phyloP scores from a whole-genome alignment of 2,329 filamentous ascomycete genomes.

The Talaromyces sp. region DNA sequence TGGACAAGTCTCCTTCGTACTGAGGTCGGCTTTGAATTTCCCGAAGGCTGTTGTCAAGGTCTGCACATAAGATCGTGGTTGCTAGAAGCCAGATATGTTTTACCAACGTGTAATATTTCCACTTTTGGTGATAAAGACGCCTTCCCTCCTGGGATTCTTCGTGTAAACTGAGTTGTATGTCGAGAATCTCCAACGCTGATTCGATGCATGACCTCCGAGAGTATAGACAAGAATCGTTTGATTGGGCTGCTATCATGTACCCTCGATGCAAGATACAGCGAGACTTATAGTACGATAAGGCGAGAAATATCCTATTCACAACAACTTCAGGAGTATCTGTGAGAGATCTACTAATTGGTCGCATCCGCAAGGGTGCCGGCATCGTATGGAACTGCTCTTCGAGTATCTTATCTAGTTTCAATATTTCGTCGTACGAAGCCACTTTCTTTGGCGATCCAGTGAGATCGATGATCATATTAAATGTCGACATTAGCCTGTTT shows the following conservation, averaged over 20 bases:
- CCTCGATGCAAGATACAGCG: constrained; percentile 8
- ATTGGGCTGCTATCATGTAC: neutral
- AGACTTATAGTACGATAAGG: constrained; percentile 4
- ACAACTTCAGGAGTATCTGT: constrained; percentile 4
- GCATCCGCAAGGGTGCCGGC: neutral
- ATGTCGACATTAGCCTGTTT: constrained; percentile 6
- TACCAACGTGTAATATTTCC: constrained; percentile 4
- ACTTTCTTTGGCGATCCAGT: constrained; percentile 2
- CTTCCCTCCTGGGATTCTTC: constrained; percentile 7
- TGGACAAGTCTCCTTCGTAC: neutral
- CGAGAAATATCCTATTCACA: constrained; percentile 7
- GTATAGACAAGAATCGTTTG: constrained; percentile 3
- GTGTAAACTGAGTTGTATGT: constrained; percentile 1
- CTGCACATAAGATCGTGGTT: constrained; percentile 7
- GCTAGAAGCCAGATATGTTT: constrained; percentile 8
- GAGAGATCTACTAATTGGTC: constrained; percentile 6
- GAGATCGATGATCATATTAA: constrained; percentile 1
- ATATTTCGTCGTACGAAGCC: constrained; percentile 6
- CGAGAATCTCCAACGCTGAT: constrained; percentile 6
- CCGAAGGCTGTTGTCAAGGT: neutral
- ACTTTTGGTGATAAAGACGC: constrained; percentile 5
- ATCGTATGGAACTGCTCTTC: constrained; percentile 4
- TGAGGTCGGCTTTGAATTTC: neutral
- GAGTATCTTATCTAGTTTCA: constrained; percentile 6
- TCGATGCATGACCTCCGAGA: constrained; percentile 9